Evolutionary conservation across 352 stramenopile genomes (phyloP).

Genomic region (Phytophthora kernoviae): DNA sequence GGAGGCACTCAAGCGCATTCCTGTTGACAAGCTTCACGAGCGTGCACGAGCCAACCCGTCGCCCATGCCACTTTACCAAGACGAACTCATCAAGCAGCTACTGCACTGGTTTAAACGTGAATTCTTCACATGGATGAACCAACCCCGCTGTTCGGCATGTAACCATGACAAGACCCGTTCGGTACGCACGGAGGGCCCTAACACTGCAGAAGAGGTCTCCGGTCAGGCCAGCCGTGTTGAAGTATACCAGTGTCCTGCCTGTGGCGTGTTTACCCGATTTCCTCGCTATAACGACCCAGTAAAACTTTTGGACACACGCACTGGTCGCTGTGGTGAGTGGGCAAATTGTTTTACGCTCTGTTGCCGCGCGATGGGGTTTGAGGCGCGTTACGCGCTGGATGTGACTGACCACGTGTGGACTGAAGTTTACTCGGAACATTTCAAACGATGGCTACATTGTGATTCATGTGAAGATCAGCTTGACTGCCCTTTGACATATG

Average conservation of each 20-base stretch:
- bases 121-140: slow-evolving; percentile 92
- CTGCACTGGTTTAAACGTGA: slow-evolving; percentile 91
- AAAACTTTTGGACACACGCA: slow-evolving; percentile 85
- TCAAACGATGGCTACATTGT: slow-evolving; percentile 92
- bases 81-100: slow-evolving; percentile 79
- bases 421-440: slow-evolving; percentile 88
- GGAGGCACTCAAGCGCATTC: slow-evolving; percentile 72
- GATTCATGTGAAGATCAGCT: slow-evolving; percentile 95
- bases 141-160: slow-evolving; percentile 68
- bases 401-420: slow-evolving; percentile 96
- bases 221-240: slow-evolving; percentile 83
- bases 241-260: slow-evolving; percentile 82
- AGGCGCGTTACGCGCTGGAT: slow-evolving; percentile 93
- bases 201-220: slow-evolving; percentile 57
- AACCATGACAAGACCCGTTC: slow-evolving; percentile 49
- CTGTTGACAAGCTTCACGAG: slow-evolving; percentile 64
- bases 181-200: slow-evolving; percentile 48
- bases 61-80: slow-evolving; percentile 53
- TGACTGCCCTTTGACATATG: slow-evolving; percentile 93
- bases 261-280: slow-evolving; percentile 72
- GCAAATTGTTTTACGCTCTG: slow-evolving; percentile 94
- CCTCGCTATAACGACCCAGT: slow-evolving; percentile 91
- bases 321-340: slow-evolving; percentile 92
- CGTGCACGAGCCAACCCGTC: slow-evolving; percentile 59
- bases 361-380: slow-evolving; percentile 89